Percentiles rank a stretch among this genome's conserved stretches.
These are phyloP conservation scores for Kodamaea kaohsiungensis DNA, from an alignment of 805 yeast species.

Conservation along the genomic window DNA sequence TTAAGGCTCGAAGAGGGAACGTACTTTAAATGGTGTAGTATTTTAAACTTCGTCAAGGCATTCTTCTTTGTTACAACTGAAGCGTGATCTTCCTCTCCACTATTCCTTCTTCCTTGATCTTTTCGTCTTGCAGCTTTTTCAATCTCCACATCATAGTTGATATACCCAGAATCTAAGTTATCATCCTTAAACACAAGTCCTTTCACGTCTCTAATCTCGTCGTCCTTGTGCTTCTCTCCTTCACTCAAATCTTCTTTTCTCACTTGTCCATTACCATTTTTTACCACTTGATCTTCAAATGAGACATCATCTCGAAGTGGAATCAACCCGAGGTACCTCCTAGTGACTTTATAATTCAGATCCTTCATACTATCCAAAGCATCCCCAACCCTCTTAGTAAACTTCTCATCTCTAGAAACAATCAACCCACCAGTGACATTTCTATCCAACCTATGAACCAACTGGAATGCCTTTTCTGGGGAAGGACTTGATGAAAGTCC, in stretches of 20 bases:
- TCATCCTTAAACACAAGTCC: constrained; percentile 12
- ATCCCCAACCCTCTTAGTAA: constrained; percentile 13
- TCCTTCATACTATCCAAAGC: constrained; percentile 7
- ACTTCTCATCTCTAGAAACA: constrained; percentile 19
- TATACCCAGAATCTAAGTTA: constrained; percentile 12
- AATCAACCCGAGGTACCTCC: constrained; percentile 22
- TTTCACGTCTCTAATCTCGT: not conserved
- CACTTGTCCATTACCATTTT: not conserved
- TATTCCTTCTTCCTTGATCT: not conserved
- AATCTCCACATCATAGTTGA: constrained; percentile 14
- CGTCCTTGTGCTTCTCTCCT: not conserved
- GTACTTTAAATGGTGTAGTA: constrained; percentile 14
- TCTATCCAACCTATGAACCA: constrained; percentile 24
- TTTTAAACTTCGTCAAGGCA: constrained; percentile 20
- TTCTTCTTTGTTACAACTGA: constrained; percentile 4
- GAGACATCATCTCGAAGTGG: constrained; percentile 1
- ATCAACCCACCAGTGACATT: constrained; percentile 26
- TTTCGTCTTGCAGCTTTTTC: not conserved
- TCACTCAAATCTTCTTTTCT: not conserved
- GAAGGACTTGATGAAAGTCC: constrained; percentile 8
- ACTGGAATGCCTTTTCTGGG: constrained; percentile 12
- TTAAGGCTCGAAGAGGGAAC: constrained; percentile 6
- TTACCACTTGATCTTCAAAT: not conserved
- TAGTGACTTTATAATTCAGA: constrained; percentile 4
- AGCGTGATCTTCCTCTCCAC: not conserved